phyloP scores from a whole-genome alignment of 73 alveolate genomes.

The Paramecium primaurelia region DNA sequence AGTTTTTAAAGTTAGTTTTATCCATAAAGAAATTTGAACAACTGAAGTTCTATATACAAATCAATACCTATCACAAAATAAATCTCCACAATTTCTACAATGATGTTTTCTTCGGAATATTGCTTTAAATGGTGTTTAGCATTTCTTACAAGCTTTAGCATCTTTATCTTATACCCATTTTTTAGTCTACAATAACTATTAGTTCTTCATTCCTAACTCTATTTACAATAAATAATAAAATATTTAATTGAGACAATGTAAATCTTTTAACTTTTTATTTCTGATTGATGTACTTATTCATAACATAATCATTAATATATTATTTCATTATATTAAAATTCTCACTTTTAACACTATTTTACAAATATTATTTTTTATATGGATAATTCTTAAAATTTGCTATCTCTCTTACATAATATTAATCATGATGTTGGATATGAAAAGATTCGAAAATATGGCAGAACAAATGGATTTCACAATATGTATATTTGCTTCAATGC shows the following conservation, averaged over 20 bases:
- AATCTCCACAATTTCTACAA: conserved; percentile 25
- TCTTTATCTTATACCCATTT: conserved; percentile 44
- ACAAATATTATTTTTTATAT: neutral
- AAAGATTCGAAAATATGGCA: neutral
- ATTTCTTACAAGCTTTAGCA: neutral
- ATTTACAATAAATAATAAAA: neutral
- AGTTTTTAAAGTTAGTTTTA: neutral
- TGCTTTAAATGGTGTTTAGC: neutral
- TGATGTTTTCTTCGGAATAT: conserved; percentile 37
- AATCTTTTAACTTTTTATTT: neutral
- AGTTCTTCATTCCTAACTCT: neutral
- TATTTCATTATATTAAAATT: neutral
- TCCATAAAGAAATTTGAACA: conserved; percentile 11
- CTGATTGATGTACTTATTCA: neutral
- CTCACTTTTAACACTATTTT: neutral
- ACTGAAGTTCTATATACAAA: neutral
- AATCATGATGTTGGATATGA: neutral
- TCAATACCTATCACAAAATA: conserved; percentile 21
- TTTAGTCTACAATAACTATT: neutral
- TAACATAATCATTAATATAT: neutral
- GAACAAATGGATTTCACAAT: conserved; percentile 5
- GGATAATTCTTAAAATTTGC: neutral
- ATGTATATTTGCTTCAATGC: neutral
- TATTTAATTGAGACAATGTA: neutral
- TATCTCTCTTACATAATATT: neutral